These are phyloP conservation scores for Malus sylvestris DNA, from an alignment of 306 rosid species.

Conservation along the genomic window DNA sequence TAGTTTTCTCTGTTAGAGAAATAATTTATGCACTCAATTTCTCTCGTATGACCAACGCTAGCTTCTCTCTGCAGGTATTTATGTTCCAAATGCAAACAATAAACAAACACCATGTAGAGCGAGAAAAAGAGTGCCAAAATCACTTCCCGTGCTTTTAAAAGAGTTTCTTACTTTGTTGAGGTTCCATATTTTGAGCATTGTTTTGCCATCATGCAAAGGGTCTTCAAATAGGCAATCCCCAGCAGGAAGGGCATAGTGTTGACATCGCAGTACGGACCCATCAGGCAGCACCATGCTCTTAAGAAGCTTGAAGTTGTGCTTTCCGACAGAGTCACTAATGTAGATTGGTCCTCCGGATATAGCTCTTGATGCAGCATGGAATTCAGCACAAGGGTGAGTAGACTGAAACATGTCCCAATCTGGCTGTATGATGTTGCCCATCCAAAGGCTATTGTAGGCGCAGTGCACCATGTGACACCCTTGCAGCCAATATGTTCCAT, in stretches of 20 bases:
- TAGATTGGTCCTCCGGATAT: constrained; percentile 81
- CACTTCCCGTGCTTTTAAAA: neutral
- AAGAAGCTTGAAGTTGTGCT: constrained; percentile 62
- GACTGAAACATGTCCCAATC: constrained; percentile 93
- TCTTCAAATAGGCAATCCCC: constrained; percentile 66
- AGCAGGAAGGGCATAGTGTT: constrained; percentile 69
- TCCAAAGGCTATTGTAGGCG: constrained; percentile 78
- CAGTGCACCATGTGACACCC: constrained; percentile 85
- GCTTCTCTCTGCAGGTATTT: too few relatives aligned
- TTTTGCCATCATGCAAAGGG: constrained; percentile 65
- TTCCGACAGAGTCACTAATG: constrained; percentile 61
- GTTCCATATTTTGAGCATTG: constrained; percentile 85
- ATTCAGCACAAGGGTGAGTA: constrained; percentile 55
- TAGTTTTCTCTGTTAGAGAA: neutral
- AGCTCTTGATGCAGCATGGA: constrained; percentile 66
- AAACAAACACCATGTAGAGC: too few relatives aligned
- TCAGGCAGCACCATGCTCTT: constrained; percentile 54
- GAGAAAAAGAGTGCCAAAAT: too few relatives aligned
- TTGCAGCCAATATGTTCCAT: constrained; percentile 66
- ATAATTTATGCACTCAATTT: too few relatives aligned
- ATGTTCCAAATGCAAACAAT: too few relatives aligned
- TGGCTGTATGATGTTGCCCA: constrained; percentile 70
- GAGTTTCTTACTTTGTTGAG: constrained; percentile 54
- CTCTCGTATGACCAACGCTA: too few relatives aligned
- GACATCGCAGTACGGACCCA: constrained; percentile 63